phyloP scores from a whole-genome alignment of 2,329 filamentous ascomycete species.

The Neopestalotiopsis sp. region DNA sequence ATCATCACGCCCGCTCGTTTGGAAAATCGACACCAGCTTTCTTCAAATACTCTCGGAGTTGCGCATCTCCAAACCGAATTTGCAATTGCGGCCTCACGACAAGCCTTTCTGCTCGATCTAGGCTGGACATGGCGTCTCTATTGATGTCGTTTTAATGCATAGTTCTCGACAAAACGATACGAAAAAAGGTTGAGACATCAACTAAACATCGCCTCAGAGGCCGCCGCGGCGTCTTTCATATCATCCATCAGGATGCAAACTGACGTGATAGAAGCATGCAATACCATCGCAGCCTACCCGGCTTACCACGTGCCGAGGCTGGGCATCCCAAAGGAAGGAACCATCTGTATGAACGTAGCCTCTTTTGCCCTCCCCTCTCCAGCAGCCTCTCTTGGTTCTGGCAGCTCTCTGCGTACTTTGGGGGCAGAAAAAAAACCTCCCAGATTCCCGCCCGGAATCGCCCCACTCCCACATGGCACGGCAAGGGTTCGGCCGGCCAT shows the following conservation, averaged over 20 bases:
- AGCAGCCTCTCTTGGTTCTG: neutral
- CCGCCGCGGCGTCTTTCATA: too few species aligned
- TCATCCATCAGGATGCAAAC: too few species aligned
- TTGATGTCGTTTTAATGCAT: too few species aligned
- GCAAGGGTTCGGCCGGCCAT: neutral
- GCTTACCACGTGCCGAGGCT: neutral
- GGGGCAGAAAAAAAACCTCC: neutral
- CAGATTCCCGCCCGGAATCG: neutral
- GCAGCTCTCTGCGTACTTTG: neutral
- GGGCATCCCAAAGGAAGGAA: neutral
- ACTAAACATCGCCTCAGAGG: too few species aligned
- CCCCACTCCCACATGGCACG: neutral
- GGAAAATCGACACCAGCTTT: neutral
- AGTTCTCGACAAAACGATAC: too few species aligned
- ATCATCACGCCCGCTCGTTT: neutral
- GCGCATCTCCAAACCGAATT: too few species aligned
- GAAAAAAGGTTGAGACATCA: too few species aligned
- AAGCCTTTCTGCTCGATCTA: too few species aligned
- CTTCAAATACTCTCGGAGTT: neutral
- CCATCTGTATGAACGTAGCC: neutral
- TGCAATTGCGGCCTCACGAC: too few species aligned
- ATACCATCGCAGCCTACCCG: too few species aligned
- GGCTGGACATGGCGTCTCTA: too few species aligned
- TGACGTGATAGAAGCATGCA: too few species aligned
- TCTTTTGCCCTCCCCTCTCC: neutral